These are phyloP conservation scores for Phylloporus sp. DNA, from an alignment of 768 basidiomycete species.

Conservation along the genomic window DNA sequence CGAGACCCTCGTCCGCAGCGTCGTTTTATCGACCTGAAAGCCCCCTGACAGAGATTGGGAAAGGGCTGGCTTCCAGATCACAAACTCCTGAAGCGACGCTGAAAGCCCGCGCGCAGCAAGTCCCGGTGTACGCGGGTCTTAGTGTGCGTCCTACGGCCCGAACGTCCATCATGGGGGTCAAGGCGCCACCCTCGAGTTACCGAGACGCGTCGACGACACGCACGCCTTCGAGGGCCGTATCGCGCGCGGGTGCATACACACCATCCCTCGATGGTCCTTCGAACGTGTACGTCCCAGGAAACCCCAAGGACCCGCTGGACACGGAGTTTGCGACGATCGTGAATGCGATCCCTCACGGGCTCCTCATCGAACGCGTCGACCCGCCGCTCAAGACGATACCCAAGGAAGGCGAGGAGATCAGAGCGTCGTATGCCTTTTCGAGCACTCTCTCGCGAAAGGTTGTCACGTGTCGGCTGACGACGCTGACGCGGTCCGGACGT, in stretches of 20 bases:
- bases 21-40: slow-evolving; percentile 60
- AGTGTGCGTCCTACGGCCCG: slow-evolving; percentile 37
- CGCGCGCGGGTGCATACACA: slow-evolving; percentile 61
- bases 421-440: slow-evolving; percentile 80
- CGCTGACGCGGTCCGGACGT: slow-evolving; percentile 57
- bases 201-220: slow-evolving; percentile 52
- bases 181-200: slow-evolving; percentile 73
- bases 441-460: slow-evolving; percentile 68
- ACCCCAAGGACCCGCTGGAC: slow-evolving; percentile 76
- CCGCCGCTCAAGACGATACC: slow-evolving; percentile 62
- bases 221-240: slow-evolving; percentile 59
- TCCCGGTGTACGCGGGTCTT: slow-evolving; percentile 47
- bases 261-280: slow-evolving; percentile 50
- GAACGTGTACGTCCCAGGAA: slow-evolving; percentile 61
- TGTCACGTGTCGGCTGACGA: slow-evolving; percentile 75
- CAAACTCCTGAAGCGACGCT: slow-evolving; percentile 68
- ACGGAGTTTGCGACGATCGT: slow-evolving; percentile 68
- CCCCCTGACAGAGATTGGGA: slow-evolving; percentile 36
- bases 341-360: slow-evolving; percentile 72
- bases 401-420: slow-evolving; percentile 71
- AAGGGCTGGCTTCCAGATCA: slow-evolving; percentile 40
- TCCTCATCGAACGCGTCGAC: slow-evolving; percentile 76
- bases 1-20: slow-evolving; percentile 67
- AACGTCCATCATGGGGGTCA: slow-evolving; percentile 36
- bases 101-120: slow-evolving; percentile 54